Percentiles rank a stretch among this genome's conserved stretches.
These are phyloP conservation scores for Wickerhamomyces rabaulensis DNA, from an alignment of 805 yeast genomes.

Conservation along the genomic window DNA sequence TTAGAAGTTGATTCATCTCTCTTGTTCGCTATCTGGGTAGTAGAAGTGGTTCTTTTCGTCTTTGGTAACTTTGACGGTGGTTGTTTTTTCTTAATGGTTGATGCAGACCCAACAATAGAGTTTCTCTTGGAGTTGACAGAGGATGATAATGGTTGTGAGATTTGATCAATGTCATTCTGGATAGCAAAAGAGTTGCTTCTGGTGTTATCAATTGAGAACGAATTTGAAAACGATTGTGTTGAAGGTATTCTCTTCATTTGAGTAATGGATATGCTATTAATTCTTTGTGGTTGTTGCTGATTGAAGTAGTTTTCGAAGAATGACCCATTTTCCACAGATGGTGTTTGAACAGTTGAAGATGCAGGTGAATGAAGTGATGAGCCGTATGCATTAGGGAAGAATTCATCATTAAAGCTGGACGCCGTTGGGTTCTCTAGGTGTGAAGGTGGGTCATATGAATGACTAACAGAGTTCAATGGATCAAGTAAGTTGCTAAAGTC, in stretches of 20 bases:
- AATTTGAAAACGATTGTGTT: slow-evolving; percentile 8
- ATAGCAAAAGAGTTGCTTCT: slow-evolving; percentile 1
- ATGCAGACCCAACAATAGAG: slow-evolving; percentile 7
- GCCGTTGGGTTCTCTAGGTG: slow-evolving; percentile 10
- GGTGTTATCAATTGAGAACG: slow-evolving; percentile 2
- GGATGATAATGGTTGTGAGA: slow-evolving; percentile 7
- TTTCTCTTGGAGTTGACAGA: slow-evolving; percentile 18
- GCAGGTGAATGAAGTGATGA: slow-evolving; percentile 20
- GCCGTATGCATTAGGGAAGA: slow-evolving; percentile 15
- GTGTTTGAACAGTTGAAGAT: slow-evolving; percentile 22
- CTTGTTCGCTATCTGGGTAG: slow-evolving; percentile 12
- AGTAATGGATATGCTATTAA: slow-evolving; percentile 16
- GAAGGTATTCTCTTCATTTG: slow-evolving; percentile 21
- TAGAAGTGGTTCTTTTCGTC: slow-evolving; percentile 17
- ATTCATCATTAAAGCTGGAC: slow-evolving; percentile 16
- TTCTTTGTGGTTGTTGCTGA: slow-evolving; percentile 1
- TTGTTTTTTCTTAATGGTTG: slow-evolving; percentile 21
- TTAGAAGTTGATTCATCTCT: slow-evolving; percentile 13
- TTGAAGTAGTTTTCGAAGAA: slow-evolving; percentile 22
- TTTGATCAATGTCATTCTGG: background rate
- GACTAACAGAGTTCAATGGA: slow-evolving; percentile 21
- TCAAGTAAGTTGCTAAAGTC: slow-evolving; percentile 22
- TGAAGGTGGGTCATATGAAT: slow-evolving; percentile 24
- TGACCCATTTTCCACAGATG: slow-evolving; percentile 15
- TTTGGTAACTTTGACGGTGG: slow-evolving; percentile 16